phyloP scores from a whole-genome alignment of 2,329 filamentous ascomycete genomes.

The Aspergillus quadrilineatus region DNA sequence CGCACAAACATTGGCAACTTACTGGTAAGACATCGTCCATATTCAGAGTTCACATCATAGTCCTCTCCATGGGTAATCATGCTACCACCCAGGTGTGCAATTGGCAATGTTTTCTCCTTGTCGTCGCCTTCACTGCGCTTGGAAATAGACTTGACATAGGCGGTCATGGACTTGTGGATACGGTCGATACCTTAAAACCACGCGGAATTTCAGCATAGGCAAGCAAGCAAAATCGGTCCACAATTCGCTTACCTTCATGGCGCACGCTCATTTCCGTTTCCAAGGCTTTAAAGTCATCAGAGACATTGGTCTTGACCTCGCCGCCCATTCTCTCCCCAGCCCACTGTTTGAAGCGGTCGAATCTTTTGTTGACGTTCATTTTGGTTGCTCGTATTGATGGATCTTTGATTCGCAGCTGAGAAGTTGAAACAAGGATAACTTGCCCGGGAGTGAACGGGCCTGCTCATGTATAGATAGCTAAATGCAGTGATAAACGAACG shows the following conservation, averaged over 20 bases:
- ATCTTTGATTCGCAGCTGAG: slow-evolving; percentile 3
- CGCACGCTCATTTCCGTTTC: slow-evolving; percentile 88
- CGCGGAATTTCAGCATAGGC: slow-evolving; percentile 16
- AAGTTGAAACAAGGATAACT: not conserved
- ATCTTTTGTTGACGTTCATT: slow-evolving; percentile 76
- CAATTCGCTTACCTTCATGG: slow-evolving; percentile 67
- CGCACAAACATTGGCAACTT: slow-evolving; percentile 33
- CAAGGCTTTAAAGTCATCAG: slow-evolving; percentile 86
- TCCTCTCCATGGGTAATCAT: slow-evolving; percentile 92
- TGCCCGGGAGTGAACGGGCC: not conserved
- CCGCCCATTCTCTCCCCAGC: slow-evolving; percentile 93
- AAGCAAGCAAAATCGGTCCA: not conserved
- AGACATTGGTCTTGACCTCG: slow-evolving; percentile 80
- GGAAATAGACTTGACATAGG: slow-evolving; percentile 83
- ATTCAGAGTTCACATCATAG: slow-evolving; percentile 86
- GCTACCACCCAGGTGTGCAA: slow-evolving; percentile 74
- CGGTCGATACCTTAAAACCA: slow-evolving; percentile 76
- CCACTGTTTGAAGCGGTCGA: slow-evolving; percentile 97
- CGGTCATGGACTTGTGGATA: slow-evolving; percentile 79
- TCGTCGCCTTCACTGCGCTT: slow-evolving; percentile 83
- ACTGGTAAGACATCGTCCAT: slow-evolving; percentile 79
- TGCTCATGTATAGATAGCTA: slow-evolving; percentile 6
- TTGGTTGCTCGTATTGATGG: slow-evolving; percentile 19
- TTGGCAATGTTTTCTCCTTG: slow-evolving; percentile 80
- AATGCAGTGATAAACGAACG: slow-evolving; percentile 7